These are phyloP conservation scores for Kokia cookei DNA, from an alignment of 441 rosid genomes.

Conservation along the genomic window DNA sequence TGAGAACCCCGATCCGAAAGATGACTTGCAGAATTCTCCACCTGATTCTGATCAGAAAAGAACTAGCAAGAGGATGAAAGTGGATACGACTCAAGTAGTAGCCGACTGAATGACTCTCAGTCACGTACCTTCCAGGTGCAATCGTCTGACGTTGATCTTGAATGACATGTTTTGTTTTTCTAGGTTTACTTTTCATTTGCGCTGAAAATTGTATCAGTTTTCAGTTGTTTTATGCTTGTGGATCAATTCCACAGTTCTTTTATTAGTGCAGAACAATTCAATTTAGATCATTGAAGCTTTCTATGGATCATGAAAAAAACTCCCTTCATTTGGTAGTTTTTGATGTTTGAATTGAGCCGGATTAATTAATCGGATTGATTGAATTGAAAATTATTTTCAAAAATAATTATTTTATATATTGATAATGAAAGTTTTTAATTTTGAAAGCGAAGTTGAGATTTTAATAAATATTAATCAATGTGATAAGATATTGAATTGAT, in stretches of 20 bases:
- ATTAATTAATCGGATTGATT: too few species aligned
- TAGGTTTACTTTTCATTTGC: neutral
- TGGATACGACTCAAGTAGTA: neutral
- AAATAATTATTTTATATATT: too few species aligned
- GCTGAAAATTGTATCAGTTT: neutral
- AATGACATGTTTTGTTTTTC: neutral
- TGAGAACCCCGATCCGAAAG: neutral
- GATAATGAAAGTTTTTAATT: too few species aligned
- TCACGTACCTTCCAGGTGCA: slow-evolving; percentile 12
- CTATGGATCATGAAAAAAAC: neutral
- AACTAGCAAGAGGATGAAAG: slow-evolving; percentile 9
- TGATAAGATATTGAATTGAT: too few species aligned
- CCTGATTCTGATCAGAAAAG: neutral
- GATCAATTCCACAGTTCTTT: neutral
- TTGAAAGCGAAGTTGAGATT: too few species aligned
- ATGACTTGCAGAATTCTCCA: slow-evolving; percentile 2
- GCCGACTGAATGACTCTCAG: neutral
- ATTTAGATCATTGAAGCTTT: neutral
- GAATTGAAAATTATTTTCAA: too few species aligned
- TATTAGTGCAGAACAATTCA: neutral
- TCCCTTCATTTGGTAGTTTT: neutral
- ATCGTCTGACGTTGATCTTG: slow-evolving; percentile 17
- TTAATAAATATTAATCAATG: too few species aligned
- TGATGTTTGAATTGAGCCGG: neutral
- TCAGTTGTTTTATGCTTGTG: neutral